phyloP scores from a whole-genome alignment of 2,329 filamentous ascomycete species.

The Cladosporium sp. region DNA sequence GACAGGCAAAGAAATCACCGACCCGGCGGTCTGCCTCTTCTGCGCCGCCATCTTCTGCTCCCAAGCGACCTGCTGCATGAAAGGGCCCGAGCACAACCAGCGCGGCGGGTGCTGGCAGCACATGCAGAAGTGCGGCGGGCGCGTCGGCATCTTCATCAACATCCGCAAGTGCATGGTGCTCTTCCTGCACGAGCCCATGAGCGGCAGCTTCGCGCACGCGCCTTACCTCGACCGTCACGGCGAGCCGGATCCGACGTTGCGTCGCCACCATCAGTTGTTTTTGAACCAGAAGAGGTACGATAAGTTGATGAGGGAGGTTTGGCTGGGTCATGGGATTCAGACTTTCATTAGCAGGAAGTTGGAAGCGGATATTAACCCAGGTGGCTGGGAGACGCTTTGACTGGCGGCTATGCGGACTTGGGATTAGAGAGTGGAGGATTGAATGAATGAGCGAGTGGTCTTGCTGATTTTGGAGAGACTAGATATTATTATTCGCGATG shows the following conservation, averaged over 20 bases:
- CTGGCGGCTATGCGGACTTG: background rate
- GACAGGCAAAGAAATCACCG: conserved; percentile 84
- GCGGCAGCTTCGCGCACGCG: conserved; percentile 79
- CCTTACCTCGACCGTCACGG: conserved; percentile 96
- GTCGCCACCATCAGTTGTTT: conserved; percentile 80
- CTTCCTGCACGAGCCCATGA: conserved; percentile 71
- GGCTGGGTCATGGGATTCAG: conserved; percentile 81
- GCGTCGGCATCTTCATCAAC: conserved; percentile 92
- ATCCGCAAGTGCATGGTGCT: conserved; percentile 93
- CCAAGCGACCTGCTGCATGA: conserved; percentile 86
- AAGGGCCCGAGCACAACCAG: conserved; percentile 38
- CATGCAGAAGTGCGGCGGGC: conserved; percentile 81
- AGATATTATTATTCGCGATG: too few species aligned
- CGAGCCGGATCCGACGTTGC: conserved; percentile 87
- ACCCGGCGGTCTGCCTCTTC: conserved; percentile 88
- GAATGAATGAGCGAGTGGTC: background rate
- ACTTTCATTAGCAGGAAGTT: conserved; percentile 85
- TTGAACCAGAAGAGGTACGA: conserved; percentile 94
- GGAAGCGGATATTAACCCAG: conserved; percentile 94
- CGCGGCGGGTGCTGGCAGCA: conserved; percentile 86
- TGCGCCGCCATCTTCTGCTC: conserved; percentile 97
- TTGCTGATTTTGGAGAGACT: too few species aligned
- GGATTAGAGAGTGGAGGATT: background rate
- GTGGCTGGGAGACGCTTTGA: conserved; percentile 80
- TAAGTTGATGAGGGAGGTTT: conserved; percentile 75